phyloP scores from a whole-genome alignment of 1,284 basidiomycete species.

The Malassezia japonica region DNA sequence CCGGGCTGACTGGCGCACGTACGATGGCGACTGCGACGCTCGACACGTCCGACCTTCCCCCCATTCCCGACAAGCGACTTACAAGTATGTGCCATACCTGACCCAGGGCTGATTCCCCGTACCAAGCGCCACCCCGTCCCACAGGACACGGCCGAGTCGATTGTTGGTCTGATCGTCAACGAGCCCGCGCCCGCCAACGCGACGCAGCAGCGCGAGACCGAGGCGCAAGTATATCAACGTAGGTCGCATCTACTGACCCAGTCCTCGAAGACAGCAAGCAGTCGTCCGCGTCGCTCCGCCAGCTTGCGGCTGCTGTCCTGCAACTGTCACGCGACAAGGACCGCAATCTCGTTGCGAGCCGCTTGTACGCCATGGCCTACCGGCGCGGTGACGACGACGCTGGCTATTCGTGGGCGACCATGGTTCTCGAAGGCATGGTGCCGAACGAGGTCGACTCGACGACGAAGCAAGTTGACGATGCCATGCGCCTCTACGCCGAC shows the following conservation, averaged over 20 bases:
- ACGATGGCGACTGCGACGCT: no score
- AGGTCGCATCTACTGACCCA: not conserved
- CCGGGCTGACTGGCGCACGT: no score
- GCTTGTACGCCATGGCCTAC: conserved; percentile 5
- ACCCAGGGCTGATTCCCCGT: not conserved
- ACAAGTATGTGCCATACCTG: not conserved
- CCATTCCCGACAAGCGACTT: no score
- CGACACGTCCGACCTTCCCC: no score
- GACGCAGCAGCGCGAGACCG: not conserved
- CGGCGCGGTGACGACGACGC: conserved; percentile 26
- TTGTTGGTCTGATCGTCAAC: not conserved
- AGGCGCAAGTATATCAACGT: conserved; percentile 5
- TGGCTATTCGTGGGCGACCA: conserved; percentile 34
- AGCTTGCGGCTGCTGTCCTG: conserved; percentile 6
- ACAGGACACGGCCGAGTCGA: not conserved
- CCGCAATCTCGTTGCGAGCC: not conserved
- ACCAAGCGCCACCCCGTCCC: conserved; percentile 9
- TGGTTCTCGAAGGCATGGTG: conserved; percentile 29
- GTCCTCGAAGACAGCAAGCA: not conserved
- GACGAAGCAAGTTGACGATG: conserved; percentile 19
- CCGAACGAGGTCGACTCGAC: conserved; percentile 15
- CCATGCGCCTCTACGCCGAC: conserved; percentile 22
- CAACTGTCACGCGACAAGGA: conserved; percentile 1
- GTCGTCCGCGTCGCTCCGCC: not conserved
- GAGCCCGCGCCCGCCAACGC: not conserved